phyloP scores from a whole-genome alignment of 164 flowering plant species.

The Pachysandra terminalis region DNA sequence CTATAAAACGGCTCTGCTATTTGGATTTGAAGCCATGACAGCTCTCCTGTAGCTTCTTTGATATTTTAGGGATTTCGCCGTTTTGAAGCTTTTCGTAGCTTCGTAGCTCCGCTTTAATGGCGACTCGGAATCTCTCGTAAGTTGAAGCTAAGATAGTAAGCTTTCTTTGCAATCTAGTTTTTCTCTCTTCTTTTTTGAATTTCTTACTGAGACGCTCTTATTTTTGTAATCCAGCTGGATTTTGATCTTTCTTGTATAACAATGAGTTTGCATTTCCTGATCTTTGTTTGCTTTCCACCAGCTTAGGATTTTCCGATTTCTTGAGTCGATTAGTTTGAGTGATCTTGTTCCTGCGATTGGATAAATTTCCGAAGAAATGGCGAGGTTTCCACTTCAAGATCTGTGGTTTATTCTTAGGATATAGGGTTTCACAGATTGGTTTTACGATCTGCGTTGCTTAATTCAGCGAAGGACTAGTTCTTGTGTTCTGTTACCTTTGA shows the following conservation, averaged over 20 bases:
- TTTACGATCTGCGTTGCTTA: no score
- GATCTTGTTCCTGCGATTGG: no score
- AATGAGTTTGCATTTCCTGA: not conserved
- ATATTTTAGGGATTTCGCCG: slow-evolving; percentile 2
- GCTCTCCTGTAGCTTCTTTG: slow-evolving; percentile 3
- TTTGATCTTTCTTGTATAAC: not conserved
- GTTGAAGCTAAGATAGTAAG: not conserved
- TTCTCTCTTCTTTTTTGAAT: not conserved
- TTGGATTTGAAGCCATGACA: not conserved
- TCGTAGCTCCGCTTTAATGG: not conserved
- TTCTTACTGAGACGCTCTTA: not conserved
- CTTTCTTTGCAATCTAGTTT: not conserved
- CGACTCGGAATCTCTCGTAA: not conserved
- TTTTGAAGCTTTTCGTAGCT: not conserved
- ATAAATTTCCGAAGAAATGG: slow-evolving; percentile 12
- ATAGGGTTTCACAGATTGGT: not conserved
- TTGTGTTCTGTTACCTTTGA: not conserved
- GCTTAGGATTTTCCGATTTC: no score
- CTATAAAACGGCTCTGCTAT: no score
- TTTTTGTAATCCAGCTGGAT: not conserved
- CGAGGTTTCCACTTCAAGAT: slow-evolving; percentile 25
- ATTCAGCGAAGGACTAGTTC: no score
- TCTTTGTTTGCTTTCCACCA: not conserved
- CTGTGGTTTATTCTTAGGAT: slow-evolving; percentile 19
- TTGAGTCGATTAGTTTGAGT: no score